These are phyloP conservation scores for Cyberlindnera mycetangii DNA, from an alignment of 805 yeast species.

Conservation along the genomic window DNA sequence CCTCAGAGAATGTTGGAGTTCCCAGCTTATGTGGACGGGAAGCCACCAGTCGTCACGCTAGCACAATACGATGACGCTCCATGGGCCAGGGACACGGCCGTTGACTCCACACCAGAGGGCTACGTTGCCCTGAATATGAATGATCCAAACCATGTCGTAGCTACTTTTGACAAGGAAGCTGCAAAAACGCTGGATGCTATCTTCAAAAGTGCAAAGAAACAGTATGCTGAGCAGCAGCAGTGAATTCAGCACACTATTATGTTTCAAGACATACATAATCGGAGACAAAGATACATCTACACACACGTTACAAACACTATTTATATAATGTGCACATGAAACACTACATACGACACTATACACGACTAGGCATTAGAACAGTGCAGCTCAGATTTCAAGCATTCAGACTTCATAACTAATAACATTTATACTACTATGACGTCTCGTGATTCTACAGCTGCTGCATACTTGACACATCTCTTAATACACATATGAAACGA, in stretches of 20 bases:
- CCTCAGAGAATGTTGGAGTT: slow-evolving; percentile 25
- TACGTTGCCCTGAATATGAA: slow-evolving; percentile 47
- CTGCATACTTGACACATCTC: neutral
- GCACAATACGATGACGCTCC: slow-evolving; percentile 47
- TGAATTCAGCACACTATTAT: neutral
- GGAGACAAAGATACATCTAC: neutral
- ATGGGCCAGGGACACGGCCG: slow-evolving; percentile 51
- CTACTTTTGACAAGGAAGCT: slow-evolving; percentile 38
- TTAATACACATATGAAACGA: too few relatives aligned
- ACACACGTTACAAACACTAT: neutral
- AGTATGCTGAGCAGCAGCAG: slow-evolving; percentile 17
- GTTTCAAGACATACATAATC: too few relatives aligned
- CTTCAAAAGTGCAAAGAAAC: slow-evolving; percentile 44
- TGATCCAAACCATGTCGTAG: slow-evolving; percentile 42
- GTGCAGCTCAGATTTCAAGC: too few relatives aligned
- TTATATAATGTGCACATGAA: too few relatives aligned
- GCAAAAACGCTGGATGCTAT: slow-evolving; percentile 39
- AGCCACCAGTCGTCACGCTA: slow-evolving; percentile 46
- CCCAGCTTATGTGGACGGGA: slow-evolving; percentile 42
- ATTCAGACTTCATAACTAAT: too few relatives aligned
- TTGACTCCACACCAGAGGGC: slow-evolving; percentile 34
- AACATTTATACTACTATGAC: too few relatives aligned
- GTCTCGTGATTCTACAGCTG: too few relatives aligned
- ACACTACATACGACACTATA: neutral
- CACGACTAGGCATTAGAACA: too few relatives aligned